A percentile compares a stretch with the other conserved stretches of the same genome.
Evolutionary conservation across 129 eudicot species (phyloP).

Genomic region (Centaurea solstitialis): DNA sequence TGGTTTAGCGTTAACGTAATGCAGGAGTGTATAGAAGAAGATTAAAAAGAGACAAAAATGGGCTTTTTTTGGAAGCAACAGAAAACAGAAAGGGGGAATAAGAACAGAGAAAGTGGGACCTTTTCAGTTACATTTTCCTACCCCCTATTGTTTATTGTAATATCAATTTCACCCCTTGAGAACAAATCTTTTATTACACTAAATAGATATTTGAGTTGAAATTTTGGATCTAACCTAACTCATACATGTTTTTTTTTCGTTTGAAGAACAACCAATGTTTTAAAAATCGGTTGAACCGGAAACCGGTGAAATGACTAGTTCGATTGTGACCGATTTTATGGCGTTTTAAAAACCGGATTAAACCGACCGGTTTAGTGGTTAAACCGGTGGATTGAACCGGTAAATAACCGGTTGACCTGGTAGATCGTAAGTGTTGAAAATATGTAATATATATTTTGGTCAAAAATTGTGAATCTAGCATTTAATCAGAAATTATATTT

Average conservation of each 20-base stretch:
- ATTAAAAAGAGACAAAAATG: slow-evolving; percentile 24
- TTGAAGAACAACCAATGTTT: too few relatives aligned
- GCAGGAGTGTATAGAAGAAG: slow-evolving; percentile 26
- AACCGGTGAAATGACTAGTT: too few relatives aligned
- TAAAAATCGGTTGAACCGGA: too few relatives aligned
- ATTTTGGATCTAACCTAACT: background rate
- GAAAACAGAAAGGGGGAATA: slow-evolving; percentile 5
- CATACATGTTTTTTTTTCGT: background rate
- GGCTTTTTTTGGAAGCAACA: slow-evolving; percentile 12
- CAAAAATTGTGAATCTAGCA: background rate
- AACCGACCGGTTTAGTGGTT: too few relatives aligned
- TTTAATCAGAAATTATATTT: background rate
- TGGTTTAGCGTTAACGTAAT: slow-evolving; percentile 39
- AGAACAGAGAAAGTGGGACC: background rate
- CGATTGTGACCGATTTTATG: too few relatives aligned
- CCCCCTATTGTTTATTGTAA: background rate
- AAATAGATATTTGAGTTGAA: background rate
- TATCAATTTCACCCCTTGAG: background rate
- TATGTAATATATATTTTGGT: background rate
- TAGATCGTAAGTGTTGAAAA: background rate
- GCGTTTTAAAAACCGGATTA: too few relatives aligned
- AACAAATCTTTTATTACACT: background rate
- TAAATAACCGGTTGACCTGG: too few relatives aligned
- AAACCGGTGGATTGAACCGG: too few relatives aligned
- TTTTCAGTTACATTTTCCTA: background rate